Evolutionary conservation across 805 yeast genomes (phyloP).

Genomic region (Metschnikowia peoriensis): DNA sequence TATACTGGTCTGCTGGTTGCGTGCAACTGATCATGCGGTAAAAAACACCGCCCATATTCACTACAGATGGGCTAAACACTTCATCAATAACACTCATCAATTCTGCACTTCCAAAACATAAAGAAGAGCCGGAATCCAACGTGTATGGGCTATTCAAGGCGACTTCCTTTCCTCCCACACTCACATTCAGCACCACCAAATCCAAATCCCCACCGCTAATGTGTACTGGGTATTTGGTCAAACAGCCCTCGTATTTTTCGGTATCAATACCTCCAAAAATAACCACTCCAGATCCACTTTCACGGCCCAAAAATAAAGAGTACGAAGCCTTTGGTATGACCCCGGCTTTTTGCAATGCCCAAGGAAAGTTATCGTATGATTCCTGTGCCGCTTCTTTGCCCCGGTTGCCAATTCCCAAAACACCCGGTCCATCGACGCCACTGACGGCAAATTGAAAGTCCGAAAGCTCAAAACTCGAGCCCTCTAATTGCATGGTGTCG

Average conservation of each 20-base stretch:
- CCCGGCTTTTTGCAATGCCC: conserved; percentile 56
- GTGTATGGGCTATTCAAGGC: conserved; percentile 4
- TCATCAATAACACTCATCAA: conserved; percentile 7
- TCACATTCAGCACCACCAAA: conserved; percentile 3
- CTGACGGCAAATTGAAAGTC: conserved; percentile 14
- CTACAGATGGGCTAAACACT: conserved; percentile 9
- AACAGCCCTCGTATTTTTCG: conserved; percentile 29
- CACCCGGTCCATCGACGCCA: conserved; percentile 4
- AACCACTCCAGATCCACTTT: conserved; percentile 27
- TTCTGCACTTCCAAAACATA: conserved; percentile 7
- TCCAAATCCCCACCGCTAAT: conserved; percentile 5
- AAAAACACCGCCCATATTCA: conserved; percentile 5
- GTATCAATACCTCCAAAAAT: conserved; percentile 45
- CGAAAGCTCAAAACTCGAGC: neutral
- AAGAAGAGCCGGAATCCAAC: conserved; percentile 18
- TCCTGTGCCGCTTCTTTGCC: conserved; percentile 2
- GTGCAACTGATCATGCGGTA: conserved; percentile 14
- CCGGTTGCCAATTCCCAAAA: conserved; percentile 12
- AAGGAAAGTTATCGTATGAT: conserved; percentile 53
- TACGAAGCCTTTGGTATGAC: conserved; percentile 53
- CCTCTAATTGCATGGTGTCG: conserved; percentile 10
- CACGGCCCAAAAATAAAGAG: conserved; percentile 56
- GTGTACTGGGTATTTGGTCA: conserved; percentile 8
- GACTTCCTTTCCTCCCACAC: conserved; percentile 3
- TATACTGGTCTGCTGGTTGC: conserved; percentile 15